A percentile compares a stretch with the other conserved stretches of the same genome.
Conservation (phyloP, 2,329 filamentous ascomycete genomes). For the Scleromitrula shiraiana region DNA sequence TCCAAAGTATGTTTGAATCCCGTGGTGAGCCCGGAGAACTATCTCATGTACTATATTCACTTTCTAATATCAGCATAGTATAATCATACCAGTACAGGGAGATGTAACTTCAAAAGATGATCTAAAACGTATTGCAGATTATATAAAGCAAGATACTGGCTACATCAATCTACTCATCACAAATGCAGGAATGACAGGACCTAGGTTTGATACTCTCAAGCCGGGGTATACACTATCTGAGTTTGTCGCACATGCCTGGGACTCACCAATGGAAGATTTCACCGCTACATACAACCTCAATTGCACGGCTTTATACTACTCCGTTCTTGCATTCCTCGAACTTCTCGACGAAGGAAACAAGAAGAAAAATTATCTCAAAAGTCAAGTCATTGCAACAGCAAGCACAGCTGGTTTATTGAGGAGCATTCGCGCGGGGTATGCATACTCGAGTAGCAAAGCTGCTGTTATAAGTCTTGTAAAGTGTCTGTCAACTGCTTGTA, state of each 20-base stretch:
- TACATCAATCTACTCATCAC: not conserved
- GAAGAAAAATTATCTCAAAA: slow-evolving; percentile 24
- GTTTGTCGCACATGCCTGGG: slow-evolving; percentile 35
- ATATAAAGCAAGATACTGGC: not conserved
- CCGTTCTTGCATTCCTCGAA: slow-evolving; percentile 60
- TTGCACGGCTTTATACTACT: slow-evolving; percentile 64
- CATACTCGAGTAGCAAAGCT: slow-evolving; percentile 62
- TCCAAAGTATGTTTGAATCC: not conserved
- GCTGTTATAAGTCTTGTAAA: slow-evolving; percentile 56
- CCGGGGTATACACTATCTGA: not conserved
- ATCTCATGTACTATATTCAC: too few species aligned
- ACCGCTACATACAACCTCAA: slow-evolving; percentile 50
- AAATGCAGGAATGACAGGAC: not conserved
- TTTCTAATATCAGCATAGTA: too few species aligned
- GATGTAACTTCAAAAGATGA: not conserved
- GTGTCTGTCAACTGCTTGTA: too few species aligned
- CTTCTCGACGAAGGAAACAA: slow-evolving; percentile 58
- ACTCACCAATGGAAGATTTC: slow-evolving; percentile 53
- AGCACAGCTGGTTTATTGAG: slow-evolving; percentile 62
- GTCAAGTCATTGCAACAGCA: slow-evolving; percentile 25
- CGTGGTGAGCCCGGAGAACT: too few species aligned
- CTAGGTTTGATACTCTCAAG: not conserved
- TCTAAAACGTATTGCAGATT: not conserved
- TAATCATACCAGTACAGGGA: too few species aligned
- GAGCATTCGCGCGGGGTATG: slow-evolving; percentile 62